A percentile compares a stretch with the other conserved stretches of the same genome.
phyloP scores from a whole-genome alignment of 441 rosid species.

The Pelargonium exstipulatum region DNA sequence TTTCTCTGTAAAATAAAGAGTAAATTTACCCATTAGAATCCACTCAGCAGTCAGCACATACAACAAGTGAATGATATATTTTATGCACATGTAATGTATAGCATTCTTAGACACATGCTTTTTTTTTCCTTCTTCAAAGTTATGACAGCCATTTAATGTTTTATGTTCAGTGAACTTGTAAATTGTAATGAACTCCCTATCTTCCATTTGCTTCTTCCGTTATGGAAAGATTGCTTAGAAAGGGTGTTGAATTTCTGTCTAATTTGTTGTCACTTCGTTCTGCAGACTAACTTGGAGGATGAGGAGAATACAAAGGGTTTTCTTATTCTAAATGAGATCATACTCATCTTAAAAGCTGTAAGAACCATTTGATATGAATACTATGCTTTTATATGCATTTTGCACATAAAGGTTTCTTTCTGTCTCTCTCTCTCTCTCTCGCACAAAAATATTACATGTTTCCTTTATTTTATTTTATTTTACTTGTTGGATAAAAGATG shows the following conservation, averaged over 20 bases:
- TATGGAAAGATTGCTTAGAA: neutral
- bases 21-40: neutral
- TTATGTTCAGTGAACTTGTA: neutral
- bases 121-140: neutral
- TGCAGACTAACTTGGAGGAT: slow-evolving; percentile 52
- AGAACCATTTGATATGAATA: slow-evolving; percentile 24
- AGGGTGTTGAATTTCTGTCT: slow-evolving; percentile 14
- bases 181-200: no score
- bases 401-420: neutral
- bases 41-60: neutral
- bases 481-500: neutral
- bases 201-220: no score
- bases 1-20: neutral
- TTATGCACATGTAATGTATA: neutral
- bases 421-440: neutral
- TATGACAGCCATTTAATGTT: neutral
- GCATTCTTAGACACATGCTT: neutral
- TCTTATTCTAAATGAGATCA: slow-evolving; percentile 86
- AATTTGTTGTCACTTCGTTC: slow-evolving; percentile 12
- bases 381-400: neutral
- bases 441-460: neutral
- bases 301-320: slow-evolving; percentile 71
- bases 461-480: neutral
- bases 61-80: neutral
- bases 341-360: slow-evolving; percentile 81